These are phyloP conservation scores for Suhomyces terraborum DNA, from an alignment of 1,139 yeast species.

Conservation along the genomic window DNA sequence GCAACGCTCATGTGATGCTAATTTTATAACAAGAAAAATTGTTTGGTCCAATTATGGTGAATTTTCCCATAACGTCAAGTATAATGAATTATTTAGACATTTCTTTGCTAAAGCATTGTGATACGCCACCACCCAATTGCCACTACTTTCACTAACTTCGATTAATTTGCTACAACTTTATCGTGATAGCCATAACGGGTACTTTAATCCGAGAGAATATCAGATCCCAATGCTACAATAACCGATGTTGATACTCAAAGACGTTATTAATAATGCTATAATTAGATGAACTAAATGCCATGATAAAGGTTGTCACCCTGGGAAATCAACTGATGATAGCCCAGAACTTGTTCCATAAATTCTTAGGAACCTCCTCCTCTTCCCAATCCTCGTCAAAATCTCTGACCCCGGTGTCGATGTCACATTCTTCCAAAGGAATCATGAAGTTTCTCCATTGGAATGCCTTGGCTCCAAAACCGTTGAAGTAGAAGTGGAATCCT, in stretches of 20 bases:
- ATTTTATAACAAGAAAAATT: too few species aligned
- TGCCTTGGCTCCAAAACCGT: constrained; percentile 38
- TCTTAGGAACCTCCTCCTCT: constrained; percentile 48
- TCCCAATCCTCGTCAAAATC: constrained; percentile 56
- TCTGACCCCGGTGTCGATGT: constrained; percentile 62
- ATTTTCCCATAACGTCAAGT: too few species aligned
- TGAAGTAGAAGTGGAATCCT: constrained; percentile 52
- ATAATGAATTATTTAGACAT: too few species aligned
- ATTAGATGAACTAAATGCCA: constrained; percentile 4
- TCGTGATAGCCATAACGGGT: too few species aligned
- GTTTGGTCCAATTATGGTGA: too few species aligned
- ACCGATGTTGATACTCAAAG: neutral
- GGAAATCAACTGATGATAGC: constrained; percentile 17
- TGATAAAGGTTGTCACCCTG: neutral
- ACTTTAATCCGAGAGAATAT: too few species aligned
- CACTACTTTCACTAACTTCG: too few species aligned
- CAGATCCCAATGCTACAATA: too few species aligned
- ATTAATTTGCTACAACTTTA: too few species aligned
- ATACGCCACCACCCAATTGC: too few species aligned
- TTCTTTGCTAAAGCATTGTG: too few species aligned
- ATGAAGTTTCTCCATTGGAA: constrained; percentile 37
- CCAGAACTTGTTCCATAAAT: constrained; percentile 60
- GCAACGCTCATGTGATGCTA: too few species aligned
- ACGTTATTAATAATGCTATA: constrained; percentile 4
- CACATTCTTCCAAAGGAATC: constrained; percentile 55